phyloP scores from a whole-genome alignment of 257 asterid genomes.

The Echium plantagineum region DNA sequence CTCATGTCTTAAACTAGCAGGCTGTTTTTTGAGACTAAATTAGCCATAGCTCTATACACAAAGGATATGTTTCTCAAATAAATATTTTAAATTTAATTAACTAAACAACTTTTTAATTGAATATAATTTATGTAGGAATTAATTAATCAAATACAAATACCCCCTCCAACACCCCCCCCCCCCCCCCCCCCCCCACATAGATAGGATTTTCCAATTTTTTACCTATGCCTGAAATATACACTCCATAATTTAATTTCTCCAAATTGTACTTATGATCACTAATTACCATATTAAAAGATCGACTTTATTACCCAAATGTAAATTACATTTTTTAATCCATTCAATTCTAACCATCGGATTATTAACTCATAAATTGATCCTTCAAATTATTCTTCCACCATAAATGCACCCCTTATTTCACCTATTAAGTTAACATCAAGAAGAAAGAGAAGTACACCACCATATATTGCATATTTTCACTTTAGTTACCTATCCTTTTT shows the following conservation, averaged over 20 bases:
- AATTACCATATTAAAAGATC: background rate
- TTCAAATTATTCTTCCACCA: conserved; percentile 8
- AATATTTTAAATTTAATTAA: no score
- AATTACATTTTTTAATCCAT: background rate
- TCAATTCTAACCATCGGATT: conserved; percentile 13
- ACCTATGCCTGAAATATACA: no score
- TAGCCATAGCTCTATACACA: no score
- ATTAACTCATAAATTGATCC: conserved; percentile 9
- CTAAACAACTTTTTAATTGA: no score
- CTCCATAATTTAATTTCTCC: background rate
- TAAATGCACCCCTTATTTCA: conserved; percentile 17
- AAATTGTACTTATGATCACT: background rate
- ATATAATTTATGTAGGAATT: no score
- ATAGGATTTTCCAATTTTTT: no score
- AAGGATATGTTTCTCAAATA: no score
- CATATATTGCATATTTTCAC: background rate
- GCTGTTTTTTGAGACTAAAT: no score
- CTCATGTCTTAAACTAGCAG: no score
- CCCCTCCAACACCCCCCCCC: no score
- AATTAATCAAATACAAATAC: no score
- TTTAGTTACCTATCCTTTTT: background rate
- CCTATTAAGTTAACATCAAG: conserved; percentile 12
- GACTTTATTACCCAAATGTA: background rate
- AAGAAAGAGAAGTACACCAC: conserved; percentile 2
- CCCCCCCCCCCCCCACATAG: no score